Evolutionary conservation across 2,329 filamentous ascomycete species (phyloP).

Genomic region (Aspergillus hiratsukae): DNA sequence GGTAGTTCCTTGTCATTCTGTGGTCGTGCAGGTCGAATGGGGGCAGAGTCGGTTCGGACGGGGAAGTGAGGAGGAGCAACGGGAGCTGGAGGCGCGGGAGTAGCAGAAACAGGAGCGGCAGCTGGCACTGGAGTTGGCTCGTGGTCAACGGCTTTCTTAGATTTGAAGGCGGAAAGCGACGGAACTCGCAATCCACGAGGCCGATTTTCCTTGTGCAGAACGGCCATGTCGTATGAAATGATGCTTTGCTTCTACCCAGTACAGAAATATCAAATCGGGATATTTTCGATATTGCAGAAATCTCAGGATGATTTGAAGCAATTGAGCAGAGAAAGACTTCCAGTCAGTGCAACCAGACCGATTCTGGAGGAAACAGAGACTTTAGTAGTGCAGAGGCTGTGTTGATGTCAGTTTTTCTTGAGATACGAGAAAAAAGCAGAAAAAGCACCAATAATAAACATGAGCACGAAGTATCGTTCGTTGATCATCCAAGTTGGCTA

Average conservation of each 20-base stretch:
- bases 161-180: conserved; percentile 29
- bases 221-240: conserved; percentile 22
- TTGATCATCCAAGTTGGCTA: not conserved
- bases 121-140: not conserved
- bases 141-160: conserved; percentile 22
- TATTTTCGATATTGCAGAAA: not conserved
- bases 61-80: conserved; percentile 4
- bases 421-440: not conserved
- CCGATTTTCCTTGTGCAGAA: conserved; percentile 33
- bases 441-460: not conserved
- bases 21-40: conserved; percentile 14
- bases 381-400: not conserved
- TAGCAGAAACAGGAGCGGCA: not conserved
- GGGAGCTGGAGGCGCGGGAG: conserved; percentile 5
- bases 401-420: not conserved
- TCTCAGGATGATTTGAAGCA: not conserved
- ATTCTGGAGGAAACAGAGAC: not conserved
- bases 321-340: too few species aligned
- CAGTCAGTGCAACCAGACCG: not conserved
- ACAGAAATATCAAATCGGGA: conserved; percentile 7
- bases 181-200: conserved; percentile 31
- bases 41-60: conserved; percentile 8
- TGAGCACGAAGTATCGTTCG: not conserved
- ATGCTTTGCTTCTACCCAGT: conserved; percentile 3
- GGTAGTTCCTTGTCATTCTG: conserved; percentile 24